Evolutionary conservation across 2,329 filamentous ascomycete species (phyloP), one percentile per base, ranked within the genome.

Genomic region (Cladophialophora exuberans): DNA sequence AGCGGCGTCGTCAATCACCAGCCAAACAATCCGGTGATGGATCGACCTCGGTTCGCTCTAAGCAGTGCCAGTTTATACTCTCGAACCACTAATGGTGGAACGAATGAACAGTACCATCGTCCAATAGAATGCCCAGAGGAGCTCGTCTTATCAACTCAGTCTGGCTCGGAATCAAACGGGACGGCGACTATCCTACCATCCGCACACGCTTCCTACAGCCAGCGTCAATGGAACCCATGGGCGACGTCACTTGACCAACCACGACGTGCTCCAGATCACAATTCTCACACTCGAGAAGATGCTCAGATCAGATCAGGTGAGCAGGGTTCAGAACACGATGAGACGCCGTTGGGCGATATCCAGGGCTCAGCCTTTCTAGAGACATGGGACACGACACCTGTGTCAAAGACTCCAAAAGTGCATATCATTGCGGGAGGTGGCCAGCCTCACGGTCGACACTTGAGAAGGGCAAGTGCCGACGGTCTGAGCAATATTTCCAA

Each of bases 1-100:
- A 58, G 48, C 30, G 45, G 53, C 11, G 26, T 54, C 20, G 25
- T 47, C 47, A 49, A 49, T 47, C 41, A 28, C 33, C 46, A 54
- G 4, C 25, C 45, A 11, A 54, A 30, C 13, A 33, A 41, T 53
- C 22, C 41, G 6, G 35, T 52, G 20, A 23, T 58, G 26, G 23
- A 31, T 28, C 43, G 51, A n/a, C 30, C 44, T 20, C 52, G 49
- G 15, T 59, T 49, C 44, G 50, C 57, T 43, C 17, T 62, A 59
- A 53, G 62, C 52, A 73, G 73, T 30, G 70, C 72, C 4, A 77
- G 75, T 52, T 54, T 75, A 6, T 77, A 77, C 64, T 77, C 75
- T 13, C 68, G 72, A 50, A 70, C 70, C 7, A 72, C 70, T 9
- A 68, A 70, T 52, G 73, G 69, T 25, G 62, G 66, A 23, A 67